Evolutionary conservation across 768 basidiomycete genomes (phyloP).

Genomic region (Serendipita sp.): DNA sequence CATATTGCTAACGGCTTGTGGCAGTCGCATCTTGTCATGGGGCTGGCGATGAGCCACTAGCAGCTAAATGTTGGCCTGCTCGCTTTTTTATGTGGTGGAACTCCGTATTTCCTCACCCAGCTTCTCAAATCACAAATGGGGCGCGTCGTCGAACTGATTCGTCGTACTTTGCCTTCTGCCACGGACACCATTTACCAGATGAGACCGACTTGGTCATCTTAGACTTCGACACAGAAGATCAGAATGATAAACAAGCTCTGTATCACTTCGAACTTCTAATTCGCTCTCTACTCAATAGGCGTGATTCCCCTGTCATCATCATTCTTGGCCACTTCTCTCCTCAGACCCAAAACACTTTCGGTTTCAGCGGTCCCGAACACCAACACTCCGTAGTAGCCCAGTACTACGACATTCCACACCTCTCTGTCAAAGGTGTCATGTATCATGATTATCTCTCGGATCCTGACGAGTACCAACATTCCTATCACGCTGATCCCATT

Average conservation of each 20-base stretch:
- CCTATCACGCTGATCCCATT: conserved; percentile 70
- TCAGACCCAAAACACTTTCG: conserved; percentile 60
- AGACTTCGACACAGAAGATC: conserved; percentile 85
- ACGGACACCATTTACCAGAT: conserved; percentile 84
- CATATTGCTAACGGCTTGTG: conserved; percentile 12
- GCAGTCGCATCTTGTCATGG: conserved; percentile 88
- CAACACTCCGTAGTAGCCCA: conserved; percentile 84
- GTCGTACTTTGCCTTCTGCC: conserved; percentile 91
- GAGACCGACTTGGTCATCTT: conserved; percentile 86
- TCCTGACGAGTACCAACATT: conserved; percentile 40
- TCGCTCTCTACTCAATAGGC: conserved; percentile 78
- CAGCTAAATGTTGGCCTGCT: conserved; percentile 78
- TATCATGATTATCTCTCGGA: conserved; percentile 70
- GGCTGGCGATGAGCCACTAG: conserved; percentile 78
- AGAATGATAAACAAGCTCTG: conserved; percentile 51
- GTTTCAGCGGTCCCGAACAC: conserved; percentile 81
- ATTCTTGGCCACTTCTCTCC: conserved; percentile 93
- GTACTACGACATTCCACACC: conserved; percentile 93
- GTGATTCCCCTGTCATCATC: conserved; percentile 81
- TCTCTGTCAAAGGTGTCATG: conserved; percentile 68
- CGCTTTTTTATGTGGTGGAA: conserved; percentile 98
- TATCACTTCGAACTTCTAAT: conserved; percentile 86
- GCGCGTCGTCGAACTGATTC: conserved; percentile 86
- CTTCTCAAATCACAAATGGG: conserved; percentile 94
- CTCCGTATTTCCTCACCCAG: conserved; percentile 92